Evolutionary conservation across 2,329 filamentous ascomycete genomes (phyloP).

Genomic region (Dactylellina leptospora): DNA sequence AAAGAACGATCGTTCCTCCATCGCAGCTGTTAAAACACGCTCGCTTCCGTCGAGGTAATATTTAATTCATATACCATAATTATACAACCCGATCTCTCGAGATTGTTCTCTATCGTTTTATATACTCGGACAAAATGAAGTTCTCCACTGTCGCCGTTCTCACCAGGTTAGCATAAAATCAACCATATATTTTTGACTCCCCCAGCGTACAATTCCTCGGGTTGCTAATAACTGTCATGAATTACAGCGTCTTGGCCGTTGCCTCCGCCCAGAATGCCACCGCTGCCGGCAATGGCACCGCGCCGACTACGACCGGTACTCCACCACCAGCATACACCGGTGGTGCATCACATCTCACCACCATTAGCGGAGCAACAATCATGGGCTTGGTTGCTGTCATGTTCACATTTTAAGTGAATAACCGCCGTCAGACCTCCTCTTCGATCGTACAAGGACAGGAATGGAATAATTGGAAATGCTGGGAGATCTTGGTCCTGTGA

Average conservation of each 20-base stretch:
- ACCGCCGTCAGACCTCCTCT: too few species aligned
- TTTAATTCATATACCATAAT: background rate
- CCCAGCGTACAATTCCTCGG: background rate
- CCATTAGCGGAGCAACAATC: background rate
- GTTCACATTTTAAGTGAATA: constrained; percentile 3
- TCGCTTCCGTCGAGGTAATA: constrained; percentile 3
- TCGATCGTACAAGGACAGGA: too few species aligned
- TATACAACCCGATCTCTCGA: background rate
- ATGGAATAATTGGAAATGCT: too few species aligned
- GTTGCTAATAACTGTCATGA: background rate
- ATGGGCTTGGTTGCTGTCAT: constrained; percentile 11
- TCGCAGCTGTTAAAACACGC: background rate
- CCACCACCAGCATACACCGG: constrained; percentile 10
- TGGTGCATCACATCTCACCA: constrained; percentile 3
- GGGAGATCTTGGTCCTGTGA: too few species aligned
- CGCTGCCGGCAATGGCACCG: background rate
- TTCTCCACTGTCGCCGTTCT: constrained; percentile 2
- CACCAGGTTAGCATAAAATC: background rate
- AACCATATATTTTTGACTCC: background rate
- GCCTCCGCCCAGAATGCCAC: background rate
- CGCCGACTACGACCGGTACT: background rate
- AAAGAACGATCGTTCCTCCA: constrained; percentile 1
- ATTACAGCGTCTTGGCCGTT: constrained; percentile 1
- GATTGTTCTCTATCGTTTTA: background rate
- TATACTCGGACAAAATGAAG: constrained; percentile 16